Evolutionary conservation across 2,329 filamentous ascomycete genomes (phyloP).

Genomic region (Fusarium sterilihyphosum): DNA sequence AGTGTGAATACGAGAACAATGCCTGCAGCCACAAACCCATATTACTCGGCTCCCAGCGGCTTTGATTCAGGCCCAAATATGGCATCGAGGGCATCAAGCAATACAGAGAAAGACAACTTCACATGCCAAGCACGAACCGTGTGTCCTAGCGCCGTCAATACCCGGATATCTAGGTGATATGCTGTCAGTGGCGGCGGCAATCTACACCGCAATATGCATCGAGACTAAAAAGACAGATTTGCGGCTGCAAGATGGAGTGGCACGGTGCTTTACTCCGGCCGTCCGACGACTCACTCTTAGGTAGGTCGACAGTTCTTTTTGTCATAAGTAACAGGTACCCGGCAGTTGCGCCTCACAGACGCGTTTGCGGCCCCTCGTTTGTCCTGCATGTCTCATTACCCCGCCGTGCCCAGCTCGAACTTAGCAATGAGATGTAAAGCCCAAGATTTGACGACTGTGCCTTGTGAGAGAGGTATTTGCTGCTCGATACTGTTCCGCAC

Average conservation of each 20-base stretch:
- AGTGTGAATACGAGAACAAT: too few species aligned
- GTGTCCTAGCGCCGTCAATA: not conserved
- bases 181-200: not conserved
- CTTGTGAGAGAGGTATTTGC: too few species aligned
- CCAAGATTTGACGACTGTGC: not conserved
- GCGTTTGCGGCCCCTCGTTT: not conserved
- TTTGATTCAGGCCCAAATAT: rapidly evolving
- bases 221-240: not conserved
- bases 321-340: not conserved
- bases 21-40: not conserved
- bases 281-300: not conserved
- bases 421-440: not conserved
- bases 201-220: not conserved
- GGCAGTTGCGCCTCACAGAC: not conserved
- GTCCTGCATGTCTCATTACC: not conserved
- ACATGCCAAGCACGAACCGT: rapidly evolving
- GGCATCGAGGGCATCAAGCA: too few species aligned
- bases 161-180: rapidly evolving
- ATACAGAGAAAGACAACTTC: not conserved
- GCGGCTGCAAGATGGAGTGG: not conserved
- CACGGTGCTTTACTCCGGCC: not conserved
- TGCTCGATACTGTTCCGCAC: rapidly evolving
- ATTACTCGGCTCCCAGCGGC: not conserved
- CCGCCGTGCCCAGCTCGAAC: not conserved
- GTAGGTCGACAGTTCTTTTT: rapidly evolving